Percentiles rank a stretch among this genome's conserved stretches.
Conservation (phyloP, 306 rosid species). For the Heteromeles arbutifolia region DNA sequence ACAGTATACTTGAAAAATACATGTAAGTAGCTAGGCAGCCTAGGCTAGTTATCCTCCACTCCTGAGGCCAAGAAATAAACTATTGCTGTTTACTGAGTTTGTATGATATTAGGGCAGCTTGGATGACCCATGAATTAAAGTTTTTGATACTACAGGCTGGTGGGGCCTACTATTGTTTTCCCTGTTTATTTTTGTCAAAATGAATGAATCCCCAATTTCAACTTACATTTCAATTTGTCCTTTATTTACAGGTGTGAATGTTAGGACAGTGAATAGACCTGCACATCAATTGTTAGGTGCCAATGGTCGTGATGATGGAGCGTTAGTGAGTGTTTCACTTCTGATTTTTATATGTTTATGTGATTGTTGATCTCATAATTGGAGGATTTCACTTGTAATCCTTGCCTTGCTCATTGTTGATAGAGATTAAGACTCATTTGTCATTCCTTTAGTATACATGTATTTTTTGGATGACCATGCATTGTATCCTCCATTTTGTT, state of each 20-base stretch:
- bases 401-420: neutral
- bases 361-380: neutral
- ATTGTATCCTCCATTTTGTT: neutral
- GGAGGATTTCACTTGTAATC: neutral
- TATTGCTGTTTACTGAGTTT: neutral
- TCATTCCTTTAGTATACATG: neutral
- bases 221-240: neutral
- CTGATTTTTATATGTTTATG: neutral
- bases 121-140: neutral
- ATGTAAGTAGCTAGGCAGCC: neutral
- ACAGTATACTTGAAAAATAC: neutral
- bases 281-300: constrained; percentile 89
- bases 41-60: neutral
- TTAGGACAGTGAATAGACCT: constrained; percentile 85
- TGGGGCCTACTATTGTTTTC: neutral
- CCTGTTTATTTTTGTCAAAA: neutral
- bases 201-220: neutral
- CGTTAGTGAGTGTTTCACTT: constrained; percentile 57
- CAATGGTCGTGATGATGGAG: constrained; percentile 99
- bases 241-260: constrained; percentile 49
- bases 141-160: neutral
- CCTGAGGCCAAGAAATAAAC: neutral
- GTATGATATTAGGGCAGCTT: neutral
- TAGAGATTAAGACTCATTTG: neutral
- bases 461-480: neutral